Base-by-base conservation (phyloP, 176 grass and related monocot genomes). In the Lolium multiflorum region DNA sequence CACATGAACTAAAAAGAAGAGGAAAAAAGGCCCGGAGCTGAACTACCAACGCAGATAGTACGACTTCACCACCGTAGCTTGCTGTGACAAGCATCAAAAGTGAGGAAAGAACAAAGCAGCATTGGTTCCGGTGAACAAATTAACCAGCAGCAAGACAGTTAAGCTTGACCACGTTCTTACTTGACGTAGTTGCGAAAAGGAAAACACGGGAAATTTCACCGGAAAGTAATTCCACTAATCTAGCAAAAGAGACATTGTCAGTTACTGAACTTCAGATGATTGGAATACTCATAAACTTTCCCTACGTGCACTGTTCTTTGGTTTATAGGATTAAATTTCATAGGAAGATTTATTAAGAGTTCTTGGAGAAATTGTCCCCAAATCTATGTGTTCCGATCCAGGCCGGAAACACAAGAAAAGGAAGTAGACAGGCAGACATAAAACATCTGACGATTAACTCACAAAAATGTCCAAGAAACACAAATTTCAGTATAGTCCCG, bases 91-190 rank as follows among this genome's bases (percentile, higher is more conserved):
- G 51, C 39, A 77, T 78, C 22, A 50, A 71, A 82, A 51, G 24
- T 24, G 46, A 83, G 66, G 48, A 83, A 57, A 55, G 37, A 73
- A 17, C 17, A 88, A 87, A 79, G 50, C 5, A 51, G n/a, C 15
- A 28, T n/a, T 14, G 64, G 38, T 58, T 51, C 41, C 35, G 17
- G 5, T 31, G 47, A 77, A 35, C 47, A 28, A 26, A 16, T 35
- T 56, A 80, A 80, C 39, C 24, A 77, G 16, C 38, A 60, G 37
- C 37, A 43, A 18, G 67, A 10, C 65, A 38, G 6, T 61, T 68
- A 68, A 68, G 65, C 28, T 28, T 9, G 65, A 68, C 65, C 13
- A 52, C 13, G 50, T 52, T 43, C 6, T 43, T 5, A 43, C 41
- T 43, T 43, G 7, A 3, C 41, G 41, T 7, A 43, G 3, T 43